phyloP scores from a whole-genome alignment of 1,284 basidiomycete species.

The Cryptococcus maquisensis region DNA sequence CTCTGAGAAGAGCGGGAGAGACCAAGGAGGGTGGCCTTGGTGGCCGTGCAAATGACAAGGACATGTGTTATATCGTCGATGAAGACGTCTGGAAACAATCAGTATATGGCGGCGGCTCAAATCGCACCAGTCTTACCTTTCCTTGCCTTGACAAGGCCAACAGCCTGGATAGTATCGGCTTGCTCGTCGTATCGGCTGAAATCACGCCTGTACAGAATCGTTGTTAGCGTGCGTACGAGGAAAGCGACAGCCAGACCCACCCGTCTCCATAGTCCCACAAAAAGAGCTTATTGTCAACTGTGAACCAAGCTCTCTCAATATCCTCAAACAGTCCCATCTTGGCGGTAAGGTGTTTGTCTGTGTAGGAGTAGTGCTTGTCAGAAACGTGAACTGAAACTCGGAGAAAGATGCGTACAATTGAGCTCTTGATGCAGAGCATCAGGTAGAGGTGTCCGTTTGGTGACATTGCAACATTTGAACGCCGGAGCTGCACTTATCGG shows the following conservation, averaged over 20 bases:
- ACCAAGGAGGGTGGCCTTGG: conserved; percentile 80
- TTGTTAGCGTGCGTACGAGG: neutral
- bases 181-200: conserved; percentile 76
- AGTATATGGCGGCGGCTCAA: neutral
- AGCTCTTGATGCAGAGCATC: conserved; percentile 44
- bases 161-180: conserved; percentile 81
- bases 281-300: conserved; percentile 89
- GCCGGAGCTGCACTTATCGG: conserved; percentile 6
- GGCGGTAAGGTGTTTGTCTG: conserved; percentile 37
- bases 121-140: conserved; percentile 20
- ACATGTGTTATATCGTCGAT: conserved; percentile 87
- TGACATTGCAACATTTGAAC: conserved; percentile 11
- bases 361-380: neutral
- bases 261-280: conserved; percentile 96
- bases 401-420: conserved; percentile 27
- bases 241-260: conserved; percentile 51
- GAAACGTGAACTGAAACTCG: neutral
- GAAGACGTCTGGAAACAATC: conserved; percentile 61
- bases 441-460: conserved; percentile 34
- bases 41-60: conserved; percentile 83
- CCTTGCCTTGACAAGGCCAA: conserved; percentile 70
- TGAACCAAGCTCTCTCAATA: conserved; percentile 92
- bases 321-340: conserved; percentile 87
- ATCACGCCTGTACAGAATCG: conserved; percentile 26
- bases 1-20: conserved; percentile 57